Evolutionary conservation across 2,329 filamentous ascomycete species (phyloP).

Genomic region (Colletotrichum eleusines): DNA sequence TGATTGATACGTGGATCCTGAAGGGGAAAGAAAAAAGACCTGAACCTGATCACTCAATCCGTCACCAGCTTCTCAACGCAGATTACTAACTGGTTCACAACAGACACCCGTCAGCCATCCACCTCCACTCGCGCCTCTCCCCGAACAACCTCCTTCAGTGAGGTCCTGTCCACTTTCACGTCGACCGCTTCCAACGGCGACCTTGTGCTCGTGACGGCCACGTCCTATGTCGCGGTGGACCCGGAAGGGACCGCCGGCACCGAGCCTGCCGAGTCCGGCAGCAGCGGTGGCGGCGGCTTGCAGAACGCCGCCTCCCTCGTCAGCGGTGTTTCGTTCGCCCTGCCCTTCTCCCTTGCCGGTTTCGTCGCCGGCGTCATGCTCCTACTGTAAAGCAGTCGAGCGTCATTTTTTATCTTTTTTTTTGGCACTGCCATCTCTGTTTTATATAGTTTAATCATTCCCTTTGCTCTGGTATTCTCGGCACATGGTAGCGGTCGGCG

Average conservation of each 20-base stretch:
- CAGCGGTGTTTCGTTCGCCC: conserved; percentile 41
- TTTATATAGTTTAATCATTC: conserved; percentile 31
- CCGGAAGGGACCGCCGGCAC: conserved; percentile 51
- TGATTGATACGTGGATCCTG: background rate
- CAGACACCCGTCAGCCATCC: conserved; percentile 48
- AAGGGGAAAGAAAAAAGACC: background rate
- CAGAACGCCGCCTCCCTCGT: conserved; percentile 52
- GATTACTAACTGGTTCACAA: conserved; percentile 35
- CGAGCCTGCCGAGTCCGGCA: conserved; percentile 39
- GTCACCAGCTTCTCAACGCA: background rate
- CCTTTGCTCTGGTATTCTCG: conserved; percentile 17
- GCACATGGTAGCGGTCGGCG: conserved; percentile 12
- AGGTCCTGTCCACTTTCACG: conserved; percentile 57
- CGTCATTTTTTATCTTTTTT: background rate
- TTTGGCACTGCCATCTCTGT: conserved; percentile 15
- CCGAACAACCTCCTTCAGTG: conserved; percentile 52
- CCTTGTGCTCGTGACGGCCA: conserved; percentile 61
- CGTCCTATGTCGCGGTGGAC: conserved; percentile 61
- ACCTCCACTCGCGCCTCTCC: conserved; percentile 45
- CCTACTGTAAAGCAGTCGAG: conserved; percentile 20
- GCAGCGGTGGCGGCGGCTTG: conserved; percentile 48
- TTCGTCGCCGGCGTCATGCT: conserved; percentile 45
- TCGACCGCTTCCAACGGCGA: conserved; percentile 60
- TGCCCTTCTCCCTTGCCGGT: conserved; percentile 45
- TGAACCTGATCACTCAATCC: conserved; percentile 3